Evolutionary conservation across 768 basidiomycete species (phyloP), one percentile per base, ranked within the genome.

Genomic region (Suillus placidus): DNA sequence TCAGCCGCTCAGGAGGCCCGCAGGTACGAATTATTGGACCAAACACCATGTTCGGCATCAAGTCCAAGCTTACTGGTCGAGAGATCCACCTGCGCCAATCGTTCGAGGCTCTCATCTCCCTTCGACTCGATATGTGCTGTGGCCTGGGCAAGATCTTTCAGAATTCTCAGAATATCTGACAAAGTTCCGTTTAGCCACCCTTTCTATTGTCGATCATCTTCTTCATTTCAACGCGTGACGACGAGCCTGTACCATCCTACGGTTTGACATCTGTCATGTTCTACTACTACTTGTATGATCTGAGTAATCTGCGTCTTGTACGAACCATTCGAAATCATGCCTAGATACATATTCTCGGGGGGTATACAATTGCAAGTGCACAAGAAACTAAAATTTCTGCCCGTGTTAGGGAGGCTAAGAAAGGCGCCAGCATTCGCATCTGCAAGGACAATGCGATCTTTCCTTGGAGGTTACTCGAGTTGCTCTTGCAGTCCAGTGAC

Each of bases 401-500:
- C 64, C 78, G 88, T n/a, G 80, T 92, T 8, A 83, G 90, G 43
- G 80, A 85, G 56, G 78, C 91, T 23, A 92, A 91, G 66, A 83
- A 86, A 63, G 73, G 73, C 52, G 88, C 90, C 0, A 83, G 90
- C 5, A 92, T 93, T 45, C 89, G 89, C 14, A 79, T 93, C 16
- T 91, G 2, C 77, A 85, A 66, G 89, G 90, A 0, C 79, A 43
- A 88, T 87, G 6, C 82, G 89, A 14, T 90, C 87, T 3, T 35
- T 89, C 90, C 69, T 90, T 89, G 6, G 90, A 88, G 2, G 88
- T 89, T 68, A 83, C 88, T 14, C 87, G 85, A 70, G 72, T 87
- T n/a, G 88, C 81, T 1, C 68, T 71, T 18, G 89, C 88, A 1
- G 88, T 91, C 35, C 89, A 88, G 40, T 67, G 66, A n/a, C 89